phyloP scores from a whole-genome alignment of 331 rosid species.

The Acacia pycnantha region DNA sequence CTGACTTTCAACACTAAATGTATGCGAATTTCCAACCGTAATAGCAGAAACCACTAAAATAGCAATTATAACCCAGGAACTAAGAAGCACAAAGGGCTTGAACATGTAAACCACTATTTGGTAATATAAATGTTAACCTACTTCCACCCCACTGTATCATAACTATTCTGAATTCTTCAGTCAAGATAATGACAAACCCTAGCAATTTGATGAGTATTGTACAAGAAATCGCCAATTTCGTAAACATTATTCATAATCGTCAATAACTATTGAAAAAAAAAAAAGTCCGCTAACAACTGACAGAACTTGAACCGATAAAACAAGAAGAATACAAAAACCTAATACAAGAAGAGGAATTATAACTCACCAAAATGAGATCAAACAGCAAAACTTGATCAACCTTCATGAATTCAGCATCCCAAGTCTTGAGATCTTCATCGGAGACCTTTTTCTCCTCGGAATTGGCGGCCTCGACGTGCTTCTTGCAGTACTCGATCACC shows the following conservation, averaged over 20 bases:
- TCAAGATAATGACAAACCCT: neutral
- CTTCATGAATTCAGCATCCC: slow-evolving; percentile 25
- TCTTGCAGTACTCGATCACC: slow-evolving; percentile 29
- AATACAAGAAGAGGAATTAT: neutral
- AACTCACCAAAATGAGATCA: slow-evolving; percentile 28
- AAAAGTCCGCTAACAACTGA: neutral
- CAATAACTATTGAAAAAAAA: neutral
- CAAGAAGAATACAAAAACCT: neutral
- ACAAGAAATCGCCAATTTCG: neutral
- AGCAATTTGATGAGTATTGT: neutral
- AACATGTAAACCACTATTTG: neutral
- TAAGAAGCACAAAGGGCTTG: neutral
- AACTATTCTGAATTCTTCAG: neutral
- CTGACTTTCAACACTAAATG: neutral
- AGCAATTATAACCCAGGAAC: neutral
- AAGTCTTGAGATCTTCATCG: slow-evolving; percentile 4
- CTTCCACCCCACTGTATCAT: neutral
- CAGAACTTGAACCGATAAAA: neutral
- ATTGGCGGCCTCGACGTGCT: slow-evolving; percentile 7
- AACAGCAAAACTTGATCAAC: slow-evolving; percentile 25
- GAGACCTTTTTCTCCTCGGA: slow-evolving; percentile 15
- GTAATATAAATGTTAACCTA: neutral
- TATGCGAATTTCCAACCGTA: neutral
- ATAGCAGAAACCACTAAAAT: neutral
- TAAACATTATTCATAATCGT: neutral